phyloP scores from a whole-genome alignment of 208 protist genomes.

The Trichomonas tenax region DNA sequence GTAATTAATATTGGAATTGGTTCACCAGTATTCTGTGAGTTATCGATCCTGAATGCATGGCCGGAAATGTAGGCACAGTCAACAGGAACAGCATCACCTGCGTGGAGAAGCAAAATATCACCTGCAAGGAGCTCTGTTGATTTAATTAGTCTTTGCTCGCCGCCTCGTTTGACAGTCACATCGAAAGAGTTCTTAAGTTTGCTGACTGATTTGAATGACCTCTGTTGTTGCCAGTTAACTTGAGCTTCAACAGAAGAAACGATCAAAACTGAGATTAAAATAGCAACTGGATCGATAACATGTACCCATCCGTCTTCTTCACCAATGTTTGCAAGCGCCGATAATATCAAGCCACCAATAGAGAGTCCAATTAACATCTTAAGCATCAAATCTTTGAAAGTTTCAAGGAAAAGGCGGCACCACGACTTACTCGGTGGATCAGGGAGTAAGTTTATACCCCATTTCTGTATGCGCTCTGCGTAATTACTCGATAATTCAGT shows the following conservation, averaged over 20 bases:
- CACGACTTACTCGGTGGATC: neutral
- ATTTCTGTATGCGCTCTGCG: neutral
- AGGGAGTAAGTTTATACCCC: neutral
- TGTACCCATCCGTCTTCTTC: neutral
- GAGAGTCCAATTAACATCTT: neutral
- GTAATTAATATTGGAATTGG: neutral
- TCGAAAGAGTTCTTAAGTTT: neutral
- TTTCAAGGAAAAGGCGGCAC: neutral
- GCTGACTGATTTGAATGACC: neutral
- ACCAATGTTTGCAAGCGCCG: neutral
- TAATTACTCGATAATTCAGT: neutral
- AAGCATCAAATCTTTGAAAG: neutral
- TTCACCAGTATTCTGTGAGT: constrained; percentile 29
- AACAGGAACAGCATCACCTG: constrained; percentile 25
- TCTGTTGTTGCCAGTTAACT: neutral
- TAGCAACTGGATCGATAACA: neutral
- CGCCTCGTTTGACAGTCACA: neutral
- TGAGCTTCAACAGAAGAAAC: neutral
- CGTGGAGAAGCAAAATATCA: constrained; percentile 23
- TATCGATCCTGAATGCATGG: constrained; percentile 12
- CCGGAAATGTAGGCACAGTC: constrained; percentile 14
- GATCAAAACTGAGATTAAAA: neutral
- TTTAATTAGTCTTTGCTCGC: neutral
- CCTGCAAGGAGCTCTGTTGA: neutral
- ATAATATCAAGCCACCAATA: neutral